Evolutionary conservation across 306 rosid genomes (phyloP), one percentile per base, ranked within the genome.

Genomic region (Begonia masoniana): DNA sequence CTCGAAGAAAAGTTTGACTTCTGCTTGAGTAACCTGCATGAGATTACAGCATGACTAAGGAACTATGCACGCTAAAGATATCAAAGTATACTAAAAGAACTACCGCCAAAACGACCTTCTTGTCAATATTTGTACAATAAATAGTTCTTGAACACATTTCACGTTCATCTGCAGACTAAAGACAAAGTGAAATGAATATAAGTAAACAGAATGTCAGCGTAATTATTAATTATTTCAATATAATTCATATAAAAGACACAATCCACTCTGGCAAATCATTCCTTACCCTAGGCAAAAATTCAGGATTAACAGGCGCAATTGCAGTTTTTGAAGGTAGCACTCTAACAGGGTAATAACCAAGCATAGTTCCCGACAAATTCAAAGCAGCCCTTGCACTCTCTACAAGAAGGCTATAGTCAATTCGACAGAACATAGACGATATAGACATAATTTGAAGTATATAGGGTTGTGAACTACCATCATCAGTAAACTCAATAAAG

Each of bases 321-420:
- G 96, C 99, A 74, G 99, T 91, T 70, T 91, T 91, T 47, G 96
- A 91, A 72, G 99, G 99, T 53, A 91, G 96, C 70, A 91, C 96
- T 71, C 88, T 76, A 47, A 91, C 75, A 1, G 96, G 96, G 16
- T 86, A 91, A 55, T 75, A 86, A 10, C 99, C 99, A 16, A 91
- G 94, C 91, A 91, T 84, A 35, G 99, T 91, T 52, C 96, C 99
- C 4, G 99, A 86, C 56, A 91, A 82, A 77, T 49, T 86, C 66
- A 83, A 66, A 59, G 99, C 95, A 79, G 88, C 71, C 76, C 94
- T 74, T 58, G 99, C 99, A 71, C 99, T 78, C 12, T 81, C 99
- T 91, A 91, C 74, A 49, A 59, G 62, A 58, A 77, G 57, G 68
- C 60, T 50, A 64, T 11, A 15, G 50, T 57, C 65, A 75, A 67